Conservation (phyloP, 2,329 filamentous ascomycete genomes). For the Colletotrichum lupini region DNA sequence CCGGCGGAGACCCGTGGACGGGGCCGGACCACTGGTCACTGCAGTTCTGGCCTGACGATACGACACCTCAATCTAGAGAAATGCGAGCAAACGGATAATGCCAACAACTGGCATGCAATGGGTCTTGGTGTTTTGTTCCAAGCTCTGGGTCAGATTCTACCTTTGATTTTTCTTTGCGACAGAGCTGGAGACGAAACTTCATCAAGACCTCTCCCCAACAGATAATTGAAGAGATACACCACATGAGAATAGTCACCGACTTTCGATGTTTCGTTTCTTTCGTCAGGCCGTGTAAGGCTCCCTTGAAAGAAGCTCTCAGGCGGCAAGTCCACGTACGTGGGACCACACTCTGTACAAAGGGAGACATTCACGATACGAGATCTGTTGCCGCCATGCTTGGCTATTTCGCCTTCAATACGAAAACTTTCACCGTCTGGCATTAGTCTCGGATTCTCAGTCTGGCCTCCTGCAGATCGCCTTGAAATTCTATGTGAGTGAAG, state of each 20-base stretch:
- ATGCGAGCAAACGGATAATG: not conserved
- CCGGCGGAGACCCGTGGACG: constrained; percentile 6
- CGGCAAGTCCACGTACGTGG: not conserved
- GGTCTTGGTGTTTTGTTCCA: not conserved
- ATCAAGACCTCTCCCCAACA: not conserved
- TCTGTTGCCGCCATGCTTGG: not conserved
- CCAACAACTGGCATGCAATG: not conserved
- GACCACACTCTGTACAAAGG: not conserved
- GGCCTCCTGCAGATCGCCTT: not conserved
- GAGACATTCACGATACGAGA: not conserved
- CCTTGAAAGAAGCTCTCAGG: not conserved
- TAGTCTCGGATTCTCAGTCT: not conserved
- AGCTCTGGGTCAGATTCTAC: not conserved
- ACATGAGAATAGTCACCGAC: not conserved
- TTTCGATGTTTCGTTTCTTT: not conserved
- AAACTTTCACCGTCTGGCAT: not conserved
- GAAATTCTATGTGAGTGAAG: not conserved
- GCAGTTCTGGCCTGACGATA: constrained; percentile 26
- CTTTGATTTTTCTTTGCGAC: not conserved
- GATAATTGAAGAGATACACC: not conserved
- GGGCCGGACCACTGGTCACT: constrained; percentile 20
- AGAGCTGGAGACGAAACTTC: not conserved
- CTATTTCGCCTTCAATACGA: not conserved
- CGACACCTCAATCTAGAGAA: constrained; percentile 12
- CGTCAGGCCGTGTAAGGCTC: not conserved